Evolutionary conservation across 768 basidiomycete genomes (phyloP), one percentile per base, ranked within the genome.

Genomic region (Tremella mesenterica): DNA sequence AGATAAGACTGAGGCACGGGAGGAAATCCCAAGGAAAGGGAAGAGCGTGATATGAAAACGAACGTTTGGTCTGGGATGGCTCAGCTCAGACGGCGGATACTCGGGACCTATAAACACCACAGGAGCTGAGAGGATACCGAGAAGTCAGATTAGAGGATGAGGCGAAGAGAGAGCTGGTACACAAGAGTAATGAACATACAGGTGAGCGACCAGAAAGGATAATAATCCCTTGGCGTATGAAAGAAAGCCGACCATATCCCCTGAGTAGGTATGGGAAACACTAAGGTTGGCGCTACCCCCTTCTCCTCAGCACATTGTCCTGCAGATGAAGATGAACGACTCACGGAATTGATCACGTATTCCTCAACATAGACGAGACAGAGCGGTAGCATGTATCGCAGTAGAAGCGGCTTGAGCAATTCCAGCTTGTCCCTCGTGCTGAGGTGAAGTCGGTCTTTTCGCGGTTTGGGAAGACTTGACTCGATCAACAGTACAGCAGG

Each of bases 1-100:
- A 97, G 80, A 7, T 88, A 74, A 0, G 74, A 76, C 16, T 76
- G 69, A 0, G 90, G 88, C 4, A 95, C 76, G 0, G 91, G 81
- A 0, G 88, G 87, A 10, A 95, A 58, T 12, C 87, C 88, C 34
- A 92, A 73, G 6, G 89, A 86, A 53, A 92, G 85, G 7, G 88
- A 85, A 0, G 92, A 93, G 3, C 92, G 85, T 4, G 92, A 93
- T 54, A 96, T 69, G 75, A 96, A 95, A 43, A 95, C 92, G 36
- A 87, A 87, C 20, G 86, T 81, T 77, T 77, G 73, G 54, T 73
- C 70, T 69, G 53, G 14, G 26, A 38, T 23, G 48, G 13, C 34
- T 57, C 21, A 61, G 57, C 18, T 39, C n/a, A 39, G 18, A 9
- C 9, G 34, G 16, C 10, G 13, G 25, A 13, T 10, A 18, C 30